These are phyloP conservation scores for Phytophthora hibernalis DNA, from an alignment of 352 stramenopile species.

Conservation along the genomic window DNA sequence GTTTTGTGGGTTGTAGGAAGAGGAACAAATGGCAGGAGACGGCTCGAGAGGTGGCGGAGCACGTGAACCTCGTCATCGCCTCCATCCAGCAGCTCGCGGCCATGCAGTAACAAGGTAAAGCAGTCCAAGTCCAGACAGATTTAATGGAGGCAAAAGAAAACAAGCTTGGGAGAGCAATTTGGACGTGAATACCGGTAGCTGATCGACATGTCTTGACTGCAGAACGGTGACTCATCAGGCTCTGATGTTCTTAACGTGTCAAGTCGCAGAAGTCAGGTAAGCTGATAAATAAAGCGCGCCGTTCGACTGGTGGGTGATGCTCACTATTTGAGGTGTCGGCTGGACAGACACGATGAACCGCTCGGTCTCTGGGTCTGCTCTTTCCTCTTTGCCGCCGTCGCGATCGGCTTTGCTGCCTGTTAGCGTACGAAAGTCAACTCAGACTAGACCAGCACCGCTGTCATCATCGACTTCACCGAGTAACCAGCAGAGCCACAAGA, in stretches of 20 bases:
- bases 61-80: slow-evolving; percentile 79
- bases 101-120: slow-evolving; percentile 50
- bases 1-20: slow-evolving; percentile 47
- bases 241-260: background rate
- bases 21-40: slow-evolving; percentile 74
- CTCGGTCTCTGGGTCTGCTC: slow-evolving; percentile 13
- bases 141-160: background rate
- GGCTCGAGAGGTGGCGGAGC: slow-evolving; percentile 69
- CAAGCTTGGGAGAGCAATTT: background rate
- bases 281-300: slow-evolving; percentile 24
- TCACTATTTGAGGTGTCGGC: background rate
- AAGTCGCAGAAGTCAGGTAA: background rate
- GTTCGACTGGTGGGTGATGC: slow-evolving; percentile 2
- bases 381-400: slow-evolving; percentile 21
- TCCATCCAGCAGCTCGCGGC: slow-evolving; percentile 78
- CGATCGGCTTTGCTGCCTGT: slow-evolving; percentile 10
- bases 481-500: slow-evolving; percentile 36
- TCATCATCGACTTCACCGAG: slow-evolving; percentile 13
- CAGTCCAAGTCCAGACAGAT: background rate
- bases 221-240: background rate
- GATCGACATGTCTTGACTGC: background rate
- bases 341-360: slow-evolving; percentile 18
- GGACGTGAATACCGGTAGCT: slow-evolving; percentile 1
- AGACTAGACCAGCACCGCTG: slow-evolving; percentile 9
- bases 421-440: slow-evolving; percentile 19